A percentile compares a stretch with the other conserved stretches of the same genome.
phyloP scores from a whole-genome alignment of 2,329 filamentous ascomycete species.

The Huntiella abstrusa region DNA sequence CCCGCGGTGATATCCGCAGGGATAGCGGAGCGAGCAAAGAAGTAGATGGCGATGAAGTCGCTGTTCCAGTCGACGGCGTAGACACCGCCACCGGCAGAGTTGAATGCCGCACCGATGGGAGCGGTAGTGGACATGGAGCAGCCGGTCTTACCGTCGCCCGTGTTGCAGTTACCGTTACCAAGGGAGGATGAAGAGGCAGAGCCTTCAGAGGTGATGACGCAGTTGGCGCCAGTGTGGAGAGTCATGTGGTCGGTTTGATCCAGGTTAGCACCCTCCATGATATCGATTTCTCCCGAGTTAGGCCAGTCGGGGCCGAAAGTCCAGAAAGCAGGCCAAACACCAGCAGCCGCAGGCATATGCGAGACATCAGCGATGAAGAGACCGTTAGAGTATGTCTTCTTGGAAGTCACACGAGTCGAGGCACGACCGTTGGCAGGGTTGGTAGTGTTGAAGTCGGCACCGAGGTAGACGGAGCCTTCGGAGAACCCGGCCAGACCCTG shows the following conservation, averaged over 20 bases:
- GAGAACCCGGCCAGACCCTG: constrained; percentile 38
- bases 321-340: constrained; percentile 61
- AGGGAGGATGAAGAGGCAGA: constrained; percentile 27
- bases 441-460: constrained; percentile 43
- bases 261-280: constrained; percentile 58
- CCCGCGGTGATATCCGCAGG: constrained; percentile 42
- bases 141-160: constrained; percentile 32
- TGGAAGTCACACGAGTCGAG: constrained; percentile 52
- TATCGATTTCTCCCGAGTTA: constrained; percentile 53
- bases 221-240: constrained; percentile 46
- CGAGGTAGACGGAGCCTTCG: constrained; percentile 43
- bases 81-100: constrained; percentile 47
- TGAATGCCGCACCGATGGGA: constrained; percentile 53
- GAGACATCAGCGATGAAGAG: constrained; percentile 55
- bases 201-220: constrained; percentile 35
- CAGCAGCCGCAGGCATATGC: constrained; percentile 55
- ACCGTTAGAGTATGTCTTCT: constrained; percentile 45
- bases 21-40: constrained; percentile 51
- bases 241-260: constrained; percentile 41
- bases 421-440: constrained; percentile 40
- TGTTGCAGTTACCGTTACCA: constrained; percentile 36
- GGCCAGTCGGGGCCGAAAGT: constrained; percentile 54
- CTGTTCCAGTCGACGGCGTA: constrained; percentile 64
- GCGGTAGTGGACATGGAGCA: constrained; percentile 35
- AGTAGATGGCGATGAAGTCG: constrained; percentile 56